Conservation (phyloP, 345 rosid genomes). For the Eucalyptus marginata region DNA sequence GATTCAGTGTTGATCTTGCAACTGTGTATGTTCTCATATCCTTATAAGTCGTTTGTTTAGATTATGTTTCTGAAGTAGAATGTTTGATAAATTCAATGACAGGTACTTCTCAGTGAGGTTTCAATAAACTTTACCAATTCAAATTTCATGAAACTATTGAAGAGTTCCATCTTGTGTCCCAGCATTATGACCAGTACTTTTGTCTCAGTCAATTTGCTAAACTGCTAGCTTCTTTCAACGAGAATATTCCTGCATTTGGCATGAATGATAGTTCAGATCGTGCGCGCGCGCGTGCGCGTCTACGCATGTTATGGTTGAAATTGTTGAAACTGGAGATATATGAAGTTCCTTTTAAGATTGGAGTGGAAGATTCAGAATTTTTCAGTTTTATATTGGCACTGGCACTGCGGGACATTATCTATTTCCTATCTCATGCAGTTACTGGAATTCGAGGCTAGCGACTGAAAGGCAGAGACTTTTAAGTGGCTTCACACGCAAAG, state of each 20-base stretch:
- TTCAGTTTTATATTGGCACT: neutral
- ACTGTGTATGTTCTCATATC: conserved; percentile 43
- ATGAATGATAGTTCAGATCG: neutral
- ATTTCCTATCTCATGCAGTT: conserved; percentile 27
- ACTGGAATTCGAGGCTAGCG: conserved; percentile 91
- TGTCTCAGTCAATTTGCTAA: neutral
- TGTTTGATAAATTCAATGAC: neutral
- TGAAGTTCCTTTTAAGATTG: neutral
- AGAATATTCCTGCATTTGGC: neutral
- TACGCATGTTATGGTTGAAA: too few relatives aligned
- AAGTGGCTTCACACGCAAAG: conserved; percentile 38
- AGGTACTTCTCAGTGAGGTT: neutral
- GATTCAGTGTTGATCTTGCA: conserved; percentile 81
- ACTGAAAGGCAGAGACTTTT: conserved; percentile 85
- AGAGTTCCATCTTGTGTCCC: neutral
- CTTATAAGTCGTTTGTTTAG: neutral
- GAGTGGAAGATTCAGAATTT: neutral
- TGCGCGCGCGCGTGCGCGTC: fast-evolving
- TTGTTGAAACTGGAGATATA: too few relatives aligned
- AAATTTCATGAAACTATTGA: neutral
- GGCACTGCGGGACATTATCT: neutral
- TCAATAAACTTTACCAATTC: neutral
- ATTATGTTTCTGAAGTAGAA: neutral
- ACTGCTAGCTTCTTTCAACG: neutral
- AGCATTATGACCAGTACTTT: neutral